phyloP scores from a whole-genome alignment of 805 yeast genomes.

The Peterozyma toletana region DNA sequence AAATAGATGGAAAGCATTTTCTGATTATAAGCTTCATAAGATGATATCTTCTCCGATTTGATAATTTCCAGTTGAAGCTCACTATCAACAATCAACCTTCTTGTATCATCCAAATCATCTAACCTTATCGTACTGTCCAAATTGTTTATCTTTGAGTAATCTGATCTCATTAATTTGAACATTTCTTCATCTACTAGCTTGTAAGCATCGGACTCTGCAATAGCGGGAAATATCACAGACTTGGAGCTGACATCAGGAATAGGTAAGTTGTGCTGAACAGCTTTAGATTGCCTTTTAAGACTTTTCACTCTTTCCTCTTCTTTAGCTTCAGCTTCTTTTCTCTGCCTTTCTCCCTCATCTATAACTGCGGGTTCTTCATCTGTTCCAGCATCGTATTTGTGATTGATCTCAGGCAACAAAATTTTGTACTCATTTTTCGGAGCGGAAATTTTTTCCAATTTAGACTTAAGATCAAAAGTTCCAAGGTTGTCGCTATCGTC shows the following conservation, averaged over 20 bases:
- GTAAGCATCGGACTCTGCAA: background rate
- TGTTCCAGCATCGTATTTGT: no score
- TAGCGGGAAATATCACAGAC: background rate
- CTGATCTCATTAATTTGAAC: conserved; percentile 30
- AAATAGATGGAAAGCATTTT: conserved; percentile 1
- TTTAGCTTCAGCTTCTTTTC: conserved; percentile 13
- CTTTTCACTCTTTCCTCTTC: conserved; percentile 6
- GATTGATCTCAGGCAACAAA: no score
- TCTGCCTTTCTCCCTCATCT: conserved; percentile 20
- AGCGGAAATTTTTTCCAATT: conserved; percentile 27
- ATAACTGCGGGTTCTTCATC: conserved; percentile 5
- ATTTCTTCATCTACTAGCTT: conserved; percentile 24
- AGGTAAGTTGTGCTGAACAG: conserved; percentile 34
- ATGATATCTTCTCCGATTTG: conserved; percentile 5
- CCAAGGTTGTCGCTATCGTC: background rate
- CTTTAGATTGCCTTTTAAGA: conserved; percentile 35
- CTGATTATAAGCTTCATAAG: background rate
- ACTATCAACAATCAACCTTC: background rate
- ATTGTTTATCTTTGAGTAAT: conserved; percentile 25
- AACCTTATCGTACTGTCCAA: conserved; percentile 12
- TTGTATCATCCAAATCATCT: conserved; percentile 26
- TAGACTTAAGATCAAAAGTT: conserved; percentile 4
- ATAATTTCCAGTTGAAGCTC: conserved; percentile 1
- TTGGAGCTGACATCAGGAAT: conserved; percentile 13
- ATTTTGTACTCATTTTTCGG: conserved; percentile 19